Conservation (phyloP, 768 basidiomycete genomes). For the Suillus weaverae region DNA sequence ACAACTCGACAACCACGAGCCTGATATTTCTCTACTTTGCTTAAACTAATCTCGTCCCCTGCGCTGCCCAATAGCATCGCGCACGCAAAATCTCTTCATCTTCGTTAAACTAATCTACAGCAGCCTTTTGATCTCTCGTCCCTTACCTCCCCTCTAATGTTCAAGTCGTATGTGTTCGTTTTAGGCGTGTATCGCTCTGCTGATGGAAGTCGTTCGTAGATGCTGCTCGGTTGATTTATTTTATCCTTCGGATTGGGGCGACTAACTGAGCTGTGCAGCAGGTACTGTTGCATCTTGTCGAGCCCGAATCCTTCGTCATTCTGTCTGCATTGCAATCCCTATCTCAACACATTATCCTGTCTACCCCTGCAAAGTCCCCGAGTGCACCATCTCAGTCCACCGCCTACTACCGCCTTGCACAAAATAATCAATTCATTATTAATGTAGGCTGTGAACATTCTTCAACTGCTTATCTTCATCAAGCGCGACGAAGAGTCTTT, state of each 20-base stretch:
- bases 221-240: no score
- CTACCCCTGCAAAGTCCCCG: conserved; percentile 37
- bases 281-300: conserved; percentile 82
- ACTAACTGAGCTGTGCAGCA: conserved; percentile 58
- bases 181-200: no score
- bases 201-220: no score
- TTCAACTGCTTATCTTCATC: conserved; percentile 75
- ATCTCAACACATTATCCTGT: conserved; percentile 51
- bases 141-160: no score
- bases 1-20: no score
- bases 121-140: no score
- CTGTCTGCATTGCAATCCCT: conserved; percentile 58
- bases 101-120: no score
- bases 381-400: conserved; percentile 68
- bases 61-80: no score
- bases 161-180: no score
- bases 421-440: conserved; percentile 8
- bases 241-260: not conserved
- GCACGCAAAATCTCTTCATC: no score
- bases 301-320: conserved; percentile 49
- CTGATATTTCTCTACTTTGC: no score
- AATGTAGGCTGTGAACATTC: conserved; percentile 78
- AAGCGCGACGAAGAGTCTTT: conserved; percentile 83
- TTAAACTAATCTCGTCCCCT: no score
- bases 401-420: conserved; percentile 76